phyloP scores from a whole-genome alignment of 1,284 basidiomycete species.

The Salmacisia buchloeana region DNA sequence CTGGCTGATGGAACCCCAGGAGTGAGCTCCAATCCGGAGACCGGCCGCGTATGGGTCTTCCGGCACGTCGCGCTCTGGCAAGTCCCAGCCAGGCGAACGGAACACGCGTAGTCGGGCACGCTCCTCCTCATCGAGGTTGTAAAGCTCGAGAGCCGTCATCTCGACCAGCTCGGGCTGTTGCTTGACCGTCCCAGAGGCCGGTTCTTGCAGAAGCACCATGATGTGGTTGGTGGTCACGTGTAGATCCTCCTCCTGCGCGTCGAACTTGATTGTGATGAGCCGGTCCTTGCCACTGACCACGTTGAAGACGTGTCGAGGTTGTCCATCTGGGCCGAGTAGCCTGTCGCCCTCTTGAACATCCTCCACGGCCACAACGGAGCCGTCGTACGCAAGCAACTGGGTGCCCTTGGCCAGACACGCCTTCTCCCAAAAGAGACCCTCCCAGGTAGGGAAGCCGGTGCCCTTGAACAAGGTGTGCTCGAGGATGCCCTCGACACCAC shows the following conservation, averaged over 20 bases:
- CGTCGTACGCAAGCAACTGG: neutral
- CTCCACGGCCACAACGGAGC: neutral
- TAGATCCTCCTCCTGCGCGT: neutral
- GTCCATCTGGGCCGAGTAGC: neutral
- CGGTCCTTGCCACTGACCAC: neutral
- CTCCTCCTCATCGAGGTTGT: neutral
- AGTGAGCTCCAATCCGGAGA: neutral
- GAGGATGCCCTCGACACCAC: constrained; percentile 93
- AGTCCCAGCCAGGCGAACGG: neutral
- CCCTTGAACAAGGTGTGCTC: constrained; percentile 98
- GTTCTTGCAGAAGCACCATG: neutral
- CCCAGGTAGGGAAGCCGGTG: constrained; percentile 67
- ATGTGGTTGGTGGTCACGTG: neutral
- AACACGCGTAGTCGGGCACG: neutral
- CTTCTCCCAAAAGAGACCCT: constrained; percentile 61
- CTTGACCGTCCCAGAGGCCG: too few species aligned
- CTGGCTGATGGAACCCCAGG: too few species aligned
- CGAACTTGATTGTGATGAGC: neutral
- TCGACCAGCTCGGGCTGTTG: neutral
- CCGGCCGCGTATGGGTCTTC: neutral
- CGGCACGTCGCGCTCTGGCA: neutral
- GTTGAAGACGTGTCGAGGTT: neutral
- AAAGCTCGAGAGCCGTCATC: neutral
- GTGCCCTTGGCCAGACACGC: neutral
- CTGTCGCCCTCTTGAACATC: neutral